Base-by-base conservation (phyloP, 768 basidiomycete species). In the Xerocomellus intermedius region DNA sequence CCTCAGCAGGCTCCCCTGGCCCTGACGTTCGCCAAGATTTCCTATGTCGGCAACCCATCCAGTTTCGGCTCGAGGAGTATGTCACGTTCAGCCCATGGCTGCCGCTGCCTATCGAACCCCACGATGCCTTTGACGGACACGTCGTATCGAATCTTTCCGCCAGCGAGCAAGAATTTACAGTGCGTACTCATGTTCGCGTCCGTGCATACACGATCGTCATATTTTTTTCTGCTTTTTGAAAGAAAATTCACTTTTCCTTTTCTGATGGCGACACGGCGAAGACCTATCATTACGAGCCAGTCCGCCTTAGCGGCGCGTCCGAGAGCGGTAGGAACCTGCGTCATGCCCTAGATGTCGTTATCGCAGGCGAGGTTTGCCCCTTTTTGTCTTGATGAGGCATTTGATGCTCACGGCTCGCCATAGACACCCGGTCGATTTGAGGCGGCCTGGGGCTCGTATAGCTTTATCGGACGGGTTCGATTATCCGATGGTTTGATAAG, bases 401-500 rank as follows among this genome's bases (percentile, higher is more conserved):
- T 6, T 42, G 37, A 30, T 57, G 39, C 64, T 72, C 61, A 70
- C 71, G 26, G 64, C 30, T 55, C 17, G 30, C 43, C 42, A 26
- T 55, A 86, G 85, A 86, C 85, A 2, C 71, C 78, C 42, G 69
- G 62, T 44, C 75, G 76, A 44, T 80, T 83, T 51, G 82, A 83
- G 55, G 72, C 74, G 37, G 83, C 84, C 8, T 91, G 89, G 86
- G 85, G 83, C 5, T 80, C 82, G 12, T 88, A 81, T 68, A 77
- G 67, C 54, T 82, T 85, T 63, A 73, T 75, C 12, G 89, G 89
- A 46, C 73, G 80, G 24, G 76, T 88, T 42, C 74, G 79, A 33
- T 56, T 73, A 26, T 73, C 74, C 37, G 82, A 87, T 64, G 88
- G 87, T 17, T 68, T 76, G 61, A 78, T 91, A 57, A 74, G 76